These are phyloP conservation scores for Oryza officinalis DNA, from an alignment of 176 grass and related monocot species.

Conservation along the genomic window DNA sequence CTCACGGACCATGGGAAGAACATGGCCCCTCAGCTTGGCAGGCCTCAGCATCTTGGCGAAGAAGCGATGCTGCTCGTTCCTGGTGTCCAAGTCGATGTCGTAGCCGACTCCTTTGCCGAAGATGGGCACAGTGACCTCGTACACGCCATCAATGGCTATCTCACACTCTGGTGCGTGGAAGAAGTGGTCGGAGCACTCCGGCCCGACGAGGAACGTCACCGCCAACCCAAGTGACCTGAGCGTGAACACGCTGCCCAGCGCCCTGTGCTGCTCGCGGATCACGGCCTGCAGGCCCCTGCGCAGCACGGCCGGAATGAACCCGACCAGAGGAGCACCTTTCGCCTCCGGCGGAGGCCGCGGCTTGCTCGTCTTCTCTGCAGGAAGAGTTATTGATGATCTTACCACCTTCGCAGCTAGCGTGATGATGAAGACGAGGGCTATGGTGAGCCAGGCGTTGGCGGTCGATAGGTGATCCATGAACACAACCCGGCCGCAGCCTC, in stretches of 20 bases:
- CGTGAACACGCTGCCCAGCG: conserved; percentile 52
- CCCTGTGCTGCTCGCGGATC: conserved; percentile 34
- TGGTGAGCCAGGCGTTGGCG: too few relatives aligned
- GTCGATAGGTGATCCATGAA: too few relatives aligned
- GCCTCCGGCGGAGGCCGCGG: conserved; percentile 26
- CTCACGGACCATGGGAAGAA: conserved; percentile 39
- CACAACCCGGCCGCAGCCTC: too few relatives aligned
- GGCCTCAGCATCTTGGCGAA: conserved; percentile 39
- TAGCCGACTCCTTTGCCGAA: conserved; percentile 45
- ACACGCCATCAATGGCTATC: not conserved
- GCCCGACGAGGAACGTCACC: conserved; percentile 46
- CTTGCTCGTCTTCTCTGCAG: not conserved
- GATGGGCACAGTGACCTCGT: conserved; percentile 5
- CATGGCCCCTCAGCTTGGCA: conserved; percentile 43
- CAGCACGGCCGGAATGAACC: conserved; percentile 14
- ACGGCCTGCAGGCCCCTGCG: conserved; percentile 32
- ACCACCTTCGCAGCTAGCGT: not conserved
- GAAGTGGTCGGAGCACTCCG: conserved; percentile 32
- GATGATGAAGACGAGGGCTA: too few relatives aligned
- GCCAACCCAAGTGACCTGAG: conserved; percentile 17
- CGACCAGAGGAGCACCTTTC: conserved; percentile 16
- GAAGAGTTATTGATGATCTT: not conserved
- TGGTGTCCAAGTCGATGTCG: conserved; percentile 28
- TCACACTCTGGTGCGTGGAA: not conserved
- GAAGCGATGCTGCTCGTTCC: conserved; percentile 54